phyloP scores from a whole-genome alignment of 805 yeast species.

The Saccharomycopsis sp. region DNA sequence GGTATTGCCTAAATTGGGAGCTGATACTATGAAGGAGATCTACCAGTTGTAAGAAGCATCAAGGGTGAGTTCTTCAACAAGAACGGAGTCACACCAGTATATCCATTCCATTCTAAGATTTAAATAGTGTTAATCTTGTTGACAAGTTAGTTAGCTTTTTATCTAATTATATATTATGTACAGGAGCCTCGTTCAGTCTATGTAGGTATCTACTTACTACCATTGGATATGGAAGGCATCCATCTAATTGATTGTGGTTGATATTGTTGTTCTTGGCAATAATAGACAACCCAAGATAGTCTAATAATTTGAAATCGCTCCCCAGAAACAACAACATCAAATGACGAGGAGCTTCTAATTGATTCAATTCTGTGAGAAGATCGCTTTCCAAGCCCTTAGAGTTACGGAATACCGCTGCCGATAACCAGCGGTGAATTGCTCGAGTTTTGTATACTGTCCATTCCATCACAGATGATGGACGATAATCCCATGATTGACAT shows the following conservation, averaged over 20 bases:
- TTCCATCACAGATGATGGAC: background rate
- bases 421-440: background rate
- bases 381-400: background rate
- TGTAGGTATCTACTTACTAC: background rate
- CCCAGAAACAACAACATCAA: background rate
- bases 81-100: conserved; percentile 9
- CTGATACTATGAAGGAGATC: conserved; percentile 58
- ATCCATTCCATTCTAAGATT: conserved; percentile 20
- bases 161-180: no score
- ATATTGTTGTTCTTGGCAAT: background rate
- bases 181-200: no score
- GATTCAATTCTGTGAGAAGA: background rate
- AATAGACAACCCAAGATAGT: background rate
- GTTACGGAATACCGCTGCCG: background rate
- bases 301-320: background rate
- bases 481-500: background rate
- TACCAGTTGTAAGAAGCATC: conserved; percentile 39
- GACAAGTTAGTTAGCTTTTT: no score
- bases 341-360: background rate
- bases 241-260: no score
- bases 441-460: background rate
- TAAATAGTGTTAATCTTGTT: background rate
- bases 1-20: conserved; percentile 65
- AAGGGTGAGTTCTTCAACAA: conserved; percentile 14
- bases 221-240: no score